Percentiles rank a stretch among this genome's conserved stretches.
These are phyloP conservation scores for Anaeromyces robustus DNA, from an alignment of 192 early-diverging fungal genomes.

Conservation along the genomic window DNA sequence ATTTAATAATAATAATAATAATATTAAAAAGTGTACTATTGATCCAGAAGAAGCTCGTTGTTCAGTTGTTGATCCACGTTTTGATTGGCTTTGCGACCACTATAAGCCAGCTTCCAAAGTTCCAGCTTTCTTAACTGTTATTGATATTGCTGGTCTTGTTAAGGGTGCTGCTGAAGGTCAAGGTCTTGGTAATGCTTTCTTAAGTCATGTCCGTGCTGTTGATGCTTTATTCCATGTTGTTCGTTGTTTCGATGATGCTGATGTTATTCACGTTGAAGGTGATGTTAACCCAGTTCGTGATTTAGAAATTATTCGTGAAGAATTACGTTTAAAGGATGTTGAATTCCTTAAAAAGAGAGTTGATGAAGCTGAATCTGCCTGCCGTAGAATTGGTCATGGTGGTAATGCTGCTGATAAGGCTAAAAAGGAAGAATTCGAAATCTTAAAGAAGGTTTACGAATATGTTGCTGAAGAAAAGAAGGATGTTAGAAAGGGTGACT, in stretches of 20 bases:
- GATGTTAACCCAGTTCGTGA: slow-evolving; percentile 83
- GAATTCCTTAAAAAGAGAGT: slow-evolving; percentile 52
- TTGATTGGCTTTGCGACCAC: slow-evolving; percentile 61
- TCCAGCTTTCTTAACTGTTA: slow-evolving; percentile 74
- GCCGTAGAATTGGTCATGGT: slow-evolving; percentile 47
- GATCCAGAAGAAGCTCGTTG: slow-evolving; percentile 85
- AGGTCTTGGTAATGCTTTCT: slow-evolving; percentile 84
- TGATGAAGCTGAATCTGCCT: slow-evolving; percentile 18
- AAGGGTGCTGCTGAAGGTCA: slow-evolving; percentile 67
- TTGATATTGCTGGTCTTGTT: slow-evolving; percentile 97
- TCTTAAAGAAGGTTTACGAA: slow-evolving; percentile 57
- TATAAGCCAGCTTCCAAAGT: slow-evolving; percentile 51
- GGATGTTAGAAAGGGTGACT: slow-evolving; percentile 76
- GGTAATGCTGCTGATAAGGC: slow-evolving; percentile 69
- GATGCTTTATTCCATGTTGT: slow-evolving; percentile 76
- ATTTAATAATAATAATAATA: too few relatives aligned
- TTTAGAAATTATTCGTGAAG: slow-evolving; percentile 86
- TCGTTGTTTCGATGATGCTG: slow-evolving; percentile 77
- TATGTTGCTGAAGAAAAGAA: slow-evolving; percentile 59
- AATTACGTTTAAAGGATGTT: slow-evolving; percentile 85
- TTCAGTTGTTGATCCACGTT: slow-evolving; percentile 75
- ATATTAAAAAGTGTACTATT: slow-evolving; percentile 14
- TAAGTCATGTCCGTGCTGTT: slow-evolving; percentile 77
- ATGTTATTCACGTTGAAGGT: slow-evolving; percentile 84
- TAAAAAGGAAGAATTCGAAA: slow-evolving; percentile 76